These are phyloP conservation scores for Nematodospora anomalae DNA, from an alignment of 1,139 yeast genomes.

Conservation along the genomic window DNA sequence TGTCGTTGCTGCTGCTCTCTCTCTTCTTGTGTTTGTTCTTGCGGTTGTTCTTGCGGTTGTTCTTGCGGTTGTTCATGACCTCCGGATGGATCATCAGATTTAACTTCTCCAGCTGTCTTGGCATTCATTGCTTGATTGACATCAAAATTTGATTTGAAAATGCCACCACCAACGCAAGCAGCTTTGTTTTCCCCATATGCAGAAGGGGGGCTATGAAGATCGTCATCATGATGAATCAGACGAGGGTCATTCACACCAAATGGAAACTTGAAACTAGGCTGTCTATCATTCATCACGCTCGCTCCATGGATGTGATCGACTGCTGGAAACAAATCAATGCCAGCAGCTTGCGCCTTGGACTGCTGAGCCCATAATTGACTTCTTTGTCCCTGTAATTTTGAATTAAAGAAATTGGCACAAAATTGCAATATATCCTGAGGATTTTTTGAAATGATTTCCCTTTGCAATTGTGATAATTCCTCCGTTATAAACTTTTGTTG, in stretches of 20 bases:
- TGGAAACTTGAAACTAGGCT: constrained; percentile 62
- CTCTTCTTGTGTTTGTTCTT: constrained; percentile 19
- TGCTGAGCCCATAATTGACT: constrained; percentile 53
- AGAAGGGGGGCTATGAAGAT: background rate
- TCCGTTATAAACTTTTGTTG: constrained; percentile 25
- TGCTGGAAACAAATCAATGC: constrained; percentile 52
- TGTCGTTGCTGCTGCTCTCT: too few species aligned
- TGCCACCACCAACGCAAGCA: constrained; percentile 15
- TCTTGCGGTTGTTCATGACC: constrained; percentile 4
- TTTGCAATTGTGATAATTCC: constrained; percentile 63
- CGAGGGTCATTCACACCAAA: constrained; percentile 65
- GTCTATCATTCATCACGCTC: constrained; percentile 30
- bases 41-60: constrained; percentile 10
- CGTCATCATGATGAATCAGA: constrained; percentile 34
- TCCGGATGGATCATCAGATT: constrained; percentile 19
- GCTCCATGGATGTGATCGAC: constrained; percentile 25
- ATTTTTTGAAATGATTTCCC: constrained; percentile 58
- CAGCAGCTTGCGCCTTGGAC: constrained; percentile 51
- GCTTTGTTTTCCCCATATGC: constrained; percentile 4
- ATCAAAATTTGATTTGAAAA: constrained; percentile 49
- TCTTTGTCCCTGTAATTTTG: constrained; percentile 62
- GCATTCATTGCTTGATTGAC: constrained; percentile 31
- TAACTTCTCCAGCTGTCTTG: constrained; percentile 11
- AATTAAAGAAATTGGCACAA: constrained; percentile 69
- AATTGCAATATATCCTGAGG: constrained; percentile 73